Evolutionary conservation across 305 asterid species (phyloP).

Genomic region (Fraxinus greggii): DNA sequence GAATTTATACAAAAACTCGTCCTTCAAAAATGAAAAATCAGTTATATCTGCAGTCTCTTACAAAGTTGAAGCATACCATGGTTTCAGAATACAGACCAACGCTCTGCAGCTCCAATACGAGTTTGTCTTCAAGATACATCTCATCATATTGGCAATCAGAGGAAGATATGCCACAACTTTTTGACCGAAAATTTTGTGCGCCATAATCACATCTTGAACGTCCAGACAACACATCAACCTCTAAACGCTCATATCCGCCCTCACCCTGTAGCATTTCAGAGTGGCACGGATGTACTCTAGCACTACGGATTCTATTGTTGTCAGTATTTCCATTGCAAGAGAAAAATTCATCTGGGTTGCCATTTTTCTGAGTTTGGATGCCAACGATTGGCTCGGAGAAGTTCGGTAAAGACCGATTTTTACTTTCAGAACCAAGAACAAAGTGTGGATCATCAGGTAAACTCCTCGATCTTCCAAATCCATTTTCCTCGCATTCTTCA

Average conservation of each 20-base stretch:
- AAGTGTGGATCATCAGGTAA: constrained; percentile 45
- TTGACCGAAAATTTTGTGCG: constrained; percentile 39
- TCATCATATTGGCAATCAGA: constrained; percentile 64
- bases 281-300: constrained; percentile 44
- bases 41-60: constrained; percentile 3
- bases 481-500: constrained; percentile 77
- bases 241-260: constrained; percentile 52
- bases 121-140: constrained; percentile 68
- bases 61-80: constrained; percentile 62
- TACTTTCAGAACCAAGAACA: constrained; percentile 41
- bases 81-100: constrained; percentile 70
- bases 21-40: constrained; percentile 17
- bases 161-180: constrained; percentile 40
- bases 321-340: constrained; percentile 58
- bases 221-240: constrained; percentile 57
- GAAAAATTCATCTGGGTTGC: constrained; percentile 32
- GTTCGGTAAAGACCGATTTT: constrained; percentile 43
- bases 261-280: constrained; percentile 53
- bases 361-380: constrained; percentile 37
- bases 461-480: constrained; percentile 46
- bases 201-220: constrained; percentile 50
- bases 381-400: constrained; percentile 51
- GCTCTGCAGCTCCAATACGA: constrained; percentile 74
- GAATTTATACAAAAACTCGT: neutral
- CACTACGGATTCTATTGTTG: constrained; percentile 36